A percentile compares a stretch with the other conserved stretches of the same genome.
phyloP scores from a whole-genome alignment of 2,329 filamentous ascomycete species.

The Sclerotinia minor region DNA sequence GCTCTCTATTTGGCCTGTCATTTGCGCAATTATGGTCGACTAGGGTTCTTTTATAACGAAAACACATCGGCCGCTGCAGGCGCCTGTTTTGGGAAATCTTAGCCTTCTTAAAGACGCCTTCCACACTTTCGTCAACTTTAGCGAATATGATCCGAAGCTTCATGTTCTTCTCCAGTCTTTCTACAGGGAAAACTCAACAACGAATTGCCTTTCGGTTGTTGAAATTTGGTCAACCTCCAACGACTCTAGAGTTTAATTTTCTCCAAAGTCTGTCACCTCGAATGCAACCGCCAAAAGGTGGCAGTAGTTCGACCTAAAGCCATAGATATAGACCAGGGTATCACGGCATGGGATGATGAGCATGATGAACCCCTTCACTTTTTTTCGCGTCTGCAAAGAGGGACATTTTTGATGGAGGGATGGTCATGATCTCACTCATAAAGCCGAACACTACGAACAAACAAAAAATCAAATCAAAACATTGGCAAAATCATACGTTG shows the following conservation, averaged over 20 bases:
- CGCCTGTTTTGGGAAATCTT: slow-evolving; percentile 23
- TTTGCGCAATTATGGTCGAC: slow-evolving; percentile 24
- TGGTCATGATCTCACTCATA: slow-evolving; percentile 1
- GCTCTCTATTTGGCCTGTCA: slow-evolving; percentile 16
- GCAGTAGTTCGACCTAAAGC: slow-evolving; percentile 19
- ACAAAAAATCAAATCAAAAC: slow-evolving; percentile 16
- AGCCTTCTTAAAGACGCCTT: slow-evolving; percentile 16
- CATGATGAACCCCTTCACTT: slow-evolving; percentile 9
- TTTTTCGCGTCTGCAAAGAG: slow-evolving; percentile 7
- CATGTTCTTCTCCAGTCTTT: slow-evolving; percentile 21
- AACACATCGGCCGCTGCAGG: slow-evolving; percentile 25
- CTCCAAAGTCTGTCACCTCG: slow-evolving; percentile 9
- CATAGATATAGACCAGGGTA: slow-evolving; percentile 14
- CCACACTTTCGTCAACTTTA: slow-evolving; percentile 21
- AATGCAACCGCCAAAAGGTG: slow-evolving; percentile 16
- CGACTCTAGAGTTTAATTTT: not conserved
- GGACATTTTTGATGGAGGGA: slow-evolving; percentile 13
- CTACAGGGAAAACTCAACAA: slow-evolving; percentile 17
- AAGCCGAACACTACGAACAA: slow-evolving; percentile 13
- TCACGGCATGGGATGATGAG: slow-evolving; percentile 21
- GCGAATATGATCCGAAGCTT: slow-evolving; percentile 21
- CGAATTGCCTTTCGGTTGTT: slow-evolving; percentile 11
- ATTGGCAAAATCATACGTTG: slow-evolving; percentile 22
- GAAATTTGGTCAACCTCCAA: slow-evolving; percentile 15
- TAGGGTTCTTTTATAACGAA: slow-evolving; percentile 17